Conservation (phyloP, 2,329 filamentous ascomycete genomes). For the Fusarium palustre region DNA sequence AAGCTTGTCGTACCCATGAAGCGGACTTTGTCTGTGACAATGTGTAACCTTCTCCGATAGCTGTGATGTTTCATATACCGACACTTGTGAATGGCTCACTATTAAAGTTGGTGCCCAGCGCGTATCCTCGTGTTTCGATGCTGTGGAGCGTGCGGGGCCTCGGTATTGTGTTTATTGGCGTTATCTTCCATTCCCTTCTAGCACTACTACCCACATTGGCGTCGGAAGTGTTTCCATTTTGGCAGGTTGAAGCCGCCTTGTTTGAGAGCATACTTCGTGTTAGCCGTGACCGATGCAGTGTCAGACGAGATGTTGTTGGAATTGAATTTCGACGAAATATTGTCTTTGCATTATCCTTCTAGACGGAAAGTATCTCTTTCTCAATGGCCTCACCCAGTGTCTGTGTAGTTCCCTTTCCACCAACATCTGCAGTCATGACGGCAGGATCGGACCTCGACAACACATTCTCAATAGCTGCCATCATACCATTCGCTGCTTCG, state of each 20-base stretch:
- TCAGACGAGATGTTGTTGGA: neutral
- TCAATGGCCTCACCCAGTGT: slow-evolving; percentile 40
- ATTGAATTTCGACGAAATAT: neutral
- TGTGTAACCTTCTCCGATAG: neutral
- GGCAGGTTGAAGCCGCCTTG: neutral
- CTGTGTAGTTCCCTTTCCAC: slow-evolving; percentile 46
- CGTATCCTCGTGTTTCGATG: neutral
- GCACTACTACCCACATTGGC: neutral
- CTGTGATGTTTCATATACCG: no score
- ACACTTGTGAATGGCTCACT: neutral
- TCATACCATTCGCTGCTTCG: slow-evolving; percentile 62
- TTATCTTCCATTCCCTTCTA: neutral
- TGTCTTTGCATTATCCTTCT: neutral
- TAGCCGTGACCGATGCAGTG: neutral
- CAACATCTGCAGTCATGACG: slow-evolving; percentile 51
- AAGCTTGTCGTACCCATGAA: neutral
- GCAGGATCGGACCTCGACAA: slow-evolving; percentile 58
- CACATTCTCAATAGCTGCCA: slow-evolving; percentile 72
- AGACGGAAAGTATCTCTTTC: slow-evolving; percentile 19
- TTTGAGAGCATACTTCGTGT: neutral
- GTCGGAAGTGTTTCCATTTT: neutral
- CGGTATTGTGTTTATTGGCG: neutral
- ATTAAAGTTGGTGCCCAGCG: neutral
- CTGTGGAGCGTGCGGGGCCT: neutral
- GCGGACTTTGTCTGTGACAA: neutral